A percentile compares a stretch with the other conserved stretches of the same genome.
phyloP scores from a whole-genome alignment of 2,329 filamentous ascomycete genomes.

The Fonsecaea multimorphosa region DNA sequence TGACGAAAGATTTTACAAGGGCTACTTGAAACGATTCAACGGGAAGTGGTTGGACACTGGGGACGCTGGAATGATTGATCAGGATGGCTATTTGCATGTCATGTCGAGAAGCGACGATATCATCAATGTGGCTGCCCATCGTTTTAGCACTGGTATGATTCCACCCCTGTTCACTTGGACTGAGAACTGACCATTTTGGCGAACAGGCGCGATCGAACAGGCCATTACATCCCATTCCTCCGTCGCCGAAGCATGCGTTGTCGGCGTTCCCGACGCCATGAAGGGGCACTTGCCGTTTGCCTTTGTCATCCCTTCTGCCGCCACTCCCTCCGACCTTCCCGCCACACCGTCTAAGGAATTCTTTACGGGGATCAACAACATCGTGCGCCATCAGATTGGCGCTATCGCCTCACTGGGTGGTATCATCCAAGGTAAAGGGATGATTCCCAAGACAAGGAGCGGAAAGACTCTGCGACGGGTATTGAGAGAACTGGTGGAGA shows the following conservation, averaged over 20 bases:
- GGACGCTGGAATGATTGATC: constrained; percentile 84
- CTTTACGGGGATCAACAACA: constrained; percentile 52
- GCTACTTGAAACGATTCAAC: constrained; percentile 81
- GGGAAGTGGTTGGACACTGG: constrained; percentile 90
- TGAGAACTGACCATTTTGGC: constrained; percentile 5
- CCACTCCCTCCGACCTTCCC: constrained; percentile 48
- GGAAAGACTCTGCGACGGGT: constrained; percentile 88
- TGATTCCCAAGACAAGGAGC: constrained; percentile 91
- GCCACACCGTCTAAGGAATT: constrained; percentile 51
- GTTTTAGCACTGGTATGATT: constrained; percentile 79
- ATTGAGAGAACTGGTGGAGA: constrained; percentile 81
- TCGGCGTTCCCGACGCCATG: constrained; percentile 81
- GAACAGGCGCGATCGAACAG: constrained; percentile 81
- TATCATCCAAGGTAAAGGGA: constrained; percentile 80
- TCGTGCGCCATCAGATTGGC: constrained; percentile 81
- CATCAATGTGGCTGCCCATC: constrained; percentile 93
- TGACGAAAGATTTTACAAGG: constrained; percentile 80
- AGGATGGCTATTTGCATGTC: constrained; percentile 69
- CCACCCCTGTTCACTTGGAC: constrained; percentile 4
- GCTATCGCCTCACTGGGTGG: constrained; percentile 85
- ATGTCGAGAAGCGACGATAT: constrained; percentile 78
- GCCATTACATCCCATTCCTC: constrained; percentile 80
- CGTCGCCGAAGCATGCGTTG: constrained; percentile 83
- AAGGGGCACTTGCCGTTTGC: constrained; percentile 94
- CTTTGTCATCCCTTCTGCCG: constrained; percentile 69